These are phyloP conservation scores for Trichophyton schoenleinii DNA, from an alignment of 2,329 filamentous ascomycete species.

Conservation along the genomic window DNA sequence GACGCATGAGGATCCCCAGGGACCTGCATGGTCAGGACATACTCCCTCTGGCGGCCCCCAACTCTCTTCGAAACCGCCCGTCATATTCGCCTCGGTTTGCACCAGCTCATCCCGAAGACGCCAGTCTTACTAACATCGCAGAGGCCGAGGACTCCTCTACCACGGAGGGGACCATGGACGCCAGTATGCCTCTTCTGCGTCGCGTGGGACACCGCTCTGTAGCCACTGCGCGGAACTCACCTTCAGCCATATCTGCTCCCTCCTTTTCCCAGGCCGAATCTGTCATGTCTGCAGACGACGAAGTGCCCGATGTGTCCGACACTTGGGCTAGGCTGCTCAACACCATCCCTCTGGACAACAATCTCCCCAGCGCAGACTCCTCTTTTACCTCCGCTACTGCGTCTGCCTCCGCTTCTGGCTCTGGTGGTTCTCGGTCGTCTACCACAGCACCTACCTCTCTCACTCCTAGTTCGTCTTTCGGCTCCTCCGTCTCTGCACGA, in stretches of 20 bases:
- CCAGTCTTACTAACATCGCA: not conserved
- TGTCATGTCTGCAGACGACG: slow-evolving; percentile 39
- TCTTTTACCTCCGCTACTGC: slow-evolving; percentile 57
- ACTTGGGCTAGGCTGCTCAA: slow-evolving; percentile 70
- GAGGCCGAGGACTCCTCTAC: slow-evolving; percentile 2
- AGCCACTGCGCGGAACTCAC: slow-evolving; percentile 15
- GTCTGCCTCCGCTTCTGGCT: slow-evolving; percentile 14
- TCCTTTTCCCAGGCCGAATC: not conserved
- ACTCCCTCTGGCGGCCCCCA: slow-evolving; percentile 16
- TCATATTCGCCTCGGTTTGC: slow-evolving; percentile 34
- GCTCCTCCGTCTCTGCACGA: slow-evolving; percentile 4
- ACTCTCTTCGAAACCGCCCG: slow-evolving; percentile 15
- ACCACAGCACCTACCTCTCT: slow-evolving; percentile 32
- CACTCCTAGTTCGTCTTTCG: slow-evolving; percentile 22
- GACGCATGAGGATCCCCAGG: slow-evolving; percentile 26
- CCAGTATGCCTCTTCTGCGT: slow-evolving; percentile 20
- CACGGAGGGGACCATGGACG: slow-evolving; percentile 8
- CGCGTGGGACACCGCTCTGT: slow-evolving; percentile 26
- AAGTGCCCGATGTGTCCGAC: slow-evolving; percentile 39
- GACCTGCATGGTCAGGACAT: slow-evolving; percentile 25
- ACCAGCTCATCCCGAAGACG: slow-evolving; percentile 24
- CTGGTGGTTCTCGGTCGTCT: not conserved
- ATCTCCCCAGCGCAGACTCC: slow-evolving; percentile 65
- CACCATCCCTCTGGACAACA: slow-evolving; percentile 69
- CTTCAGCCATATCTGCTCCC: slow-evolving; percentile 3